phyloP scores from a whole-genome alignment of 1,284 basidiomycete species.

The Afroboletus lepidellus region DNA sequence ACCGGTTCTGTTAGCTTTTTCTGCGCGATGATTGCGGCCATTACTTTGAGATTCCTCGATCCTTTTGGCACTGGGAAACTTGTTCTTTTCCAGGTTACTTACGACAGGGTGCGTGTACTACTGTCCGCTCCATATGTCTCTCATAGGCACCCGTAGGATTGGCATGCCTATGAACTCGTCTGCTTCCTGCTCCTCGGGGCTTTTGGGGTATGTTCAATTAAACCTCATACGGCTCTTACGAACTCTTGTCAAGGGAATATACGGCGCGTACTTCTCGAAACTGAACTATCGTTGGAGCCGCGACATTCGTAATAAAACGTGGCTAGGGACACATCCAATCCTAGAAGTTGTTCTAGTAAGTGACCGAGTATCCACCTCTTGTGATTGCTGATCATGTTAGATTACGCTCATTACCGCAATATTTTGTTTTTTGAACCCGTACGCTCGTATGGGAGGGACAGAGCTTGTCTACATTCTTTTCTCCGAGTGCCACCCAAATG shows the following conservation, averaged over 20 bases:
- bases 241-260: constrained; percentile 65
- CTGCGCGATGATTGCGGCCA: constrained; percentile 91
- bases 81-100: constrained; percentile 87
- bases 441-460: constrained; percentile 91
- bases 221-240: constrained; percentile 1
- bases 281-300: constrained; percentile 89
- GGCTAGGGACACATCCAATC: constrained; percentile 79
- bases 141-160: constrained; percentile 55
- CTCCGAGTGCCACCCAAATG: constrained; percentile 70
- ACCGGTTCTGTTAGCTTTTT: constrained; percentile 64
- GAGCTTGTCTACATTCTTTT: constrained; percentile 94
- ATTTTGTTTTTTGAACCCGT: constrained; percentile 87
- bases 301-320: constrained; percentile 77
- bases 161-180: constrained; percentile 82
- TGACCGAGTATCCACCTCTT: constrained; percentile 3
- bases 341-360: constrained; percentile 82
- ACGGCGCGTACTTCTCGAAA: constrained; percentile 92
- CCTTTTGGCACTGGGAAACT: constrained; percentile 88
- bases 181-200: constrained; percentile 86
- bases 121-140: background rate
- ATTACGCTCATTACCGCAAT: constrained; percentile 76
- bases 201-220: constrained; percentile 59
- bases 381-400: constrained; percentile 38
- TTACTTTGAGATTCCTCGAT: constrained; percentile 85
- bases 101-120: constrained; percentile 60